These are phyloP conservation scores for Aspergillus cavernicola DNA, from an alignment of 495 filamentous ascomycete genomes.

Conservation along the genomic window DNA sequence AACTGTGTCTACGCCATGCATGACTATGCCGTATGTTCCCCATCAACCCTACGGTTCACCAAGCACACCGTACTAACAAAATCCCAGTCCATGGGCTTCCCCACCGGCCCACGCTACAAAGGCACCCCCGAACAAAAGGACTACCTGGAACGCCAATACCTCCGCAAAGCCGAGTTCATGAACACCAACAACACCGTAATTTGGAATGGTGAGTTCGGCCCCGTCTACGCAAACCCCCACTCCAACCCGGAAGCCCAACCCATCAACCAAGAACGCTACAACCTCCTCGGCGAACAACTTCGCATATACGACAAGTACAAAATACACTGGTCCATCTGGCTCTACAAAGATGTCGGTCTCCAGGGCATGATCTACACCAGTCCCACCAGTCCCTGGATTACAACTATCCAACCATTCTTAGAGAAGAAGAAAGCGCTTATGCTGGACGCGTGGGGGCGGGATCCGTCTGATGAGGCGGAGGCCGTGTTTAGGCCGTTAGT, in stretches of 20 bases:
- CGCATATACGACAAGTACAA: conserved; percentile 53
- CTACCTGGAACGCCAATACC: conserved; percentile 42
- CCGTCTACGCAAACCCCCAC: conserved; percentile 49
- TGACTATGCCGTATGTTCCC: conserved; percentile 48
- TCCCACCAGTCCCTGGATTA: conserved; percentile 48
- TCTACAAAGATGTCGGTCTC: conserved; percentile 63
- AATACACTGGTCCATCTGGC: conserved; percentile 61
- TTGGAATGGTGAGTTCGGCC: conserved; percentile 69
- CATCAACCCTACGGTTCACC: neutral
- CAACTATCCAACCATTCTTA: conserved; percentile 47
- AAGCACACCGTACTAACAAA: conserved; percentile 11
- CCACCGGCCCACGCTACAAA: conserved; percentile 46
- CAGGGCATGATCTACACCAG: conserved; percentile 59
- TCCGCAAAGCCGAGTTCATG: conserved; percentile 59
- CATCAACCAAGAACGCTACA: conserved; percentile 66
- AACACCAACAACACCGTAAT: conserved; percentile 46
- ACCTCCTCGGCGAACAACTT: conserved; percentile 60
- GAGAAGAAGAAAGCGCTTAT: conserved; percentile 51
- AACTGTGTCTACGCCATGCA: conserved; percentile 62
- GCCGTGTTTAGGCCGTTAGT: conserved; percentile 36
- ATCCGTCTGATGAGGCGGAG: conserved; percentile 33
- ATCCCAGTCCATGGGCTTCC: conserved; percentile 48
- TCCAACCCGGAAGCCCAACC: conserved; percentile 33
- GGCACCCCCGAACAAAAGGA: conserved; percentile 51
- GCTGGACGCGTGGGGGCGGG: conserved; percentile 54